A percentile compares a stretch with the other conserved stretches of the same genome.
These are phyloP conservation scores for Monosporascus sp. DNA, from an alignment of 2,329 filamentous ascomycete species.

Conservation along the genomic window DNA sequence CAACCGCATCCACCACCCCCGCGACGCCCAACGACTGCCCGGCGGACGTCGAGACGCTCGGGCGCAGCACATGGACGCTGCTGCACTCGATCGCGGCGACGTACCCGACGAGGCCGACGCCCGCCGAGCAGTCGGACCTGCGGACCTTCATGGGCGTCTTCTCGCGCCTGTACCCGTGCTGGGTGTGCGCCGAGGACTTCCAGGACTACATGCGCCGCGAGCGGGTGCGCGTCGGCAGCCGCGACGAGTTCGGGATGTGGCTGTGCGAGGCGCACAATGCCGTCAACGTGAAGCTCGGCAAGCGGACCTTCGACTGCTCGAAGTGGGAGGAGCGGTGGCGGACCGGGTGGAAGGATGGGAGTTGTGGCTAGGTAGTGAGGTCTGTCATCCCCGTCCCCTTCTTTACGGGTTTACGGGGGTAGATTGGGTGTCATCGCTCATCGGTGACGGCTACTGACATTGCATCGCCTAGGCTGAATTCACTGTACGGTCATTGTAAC, in stretches of 20 bases:
- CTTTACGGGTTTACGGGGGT: no score
- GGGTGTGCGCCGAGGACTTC: slow-evolving; percentile 92
- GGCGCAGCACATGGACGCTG: slow-evolving; percentile 86
- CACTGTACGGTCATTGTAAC: not conserved
- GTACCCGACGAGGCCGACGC: slow-evolving; percentile 69
- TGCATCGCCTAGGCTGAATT: not conserved
- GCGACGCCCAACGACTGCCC: slow-evolving; percentile 65
- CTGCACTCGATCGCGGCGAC: slow-evolving; percentile 86
- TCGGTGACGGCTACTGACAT: not conserved
- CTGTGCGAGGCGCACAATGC: slow-evolving; percentile 84
- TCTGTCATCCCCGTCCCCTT: no score
- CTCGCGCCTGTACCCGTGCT: slow-evolving; percentile 87
- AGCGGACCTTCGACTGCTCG: slow-evolving; percentile 82
- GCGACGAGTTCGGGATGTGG: slow-evolving; percentile 73
- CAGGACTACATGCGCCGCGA: slow-evolving; percentile 72
- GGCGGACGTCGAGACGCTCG: slow-evolving; percentile 81
- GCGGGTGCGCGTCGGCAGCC: slow-evolving; percentile 53
- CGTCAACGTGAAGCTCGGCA: slow-evolving; percentile 85
- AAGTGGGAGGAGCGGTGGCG: slow-evolving; percentile 93
- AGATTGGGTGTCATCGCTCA: no score
- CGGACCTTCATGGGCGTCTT: slow-evolving; percentile 74
- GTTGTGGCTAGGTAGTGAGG: slow-evolving; percentile 39
- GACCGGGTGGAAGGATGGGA: slow-evolving; percentile 74
- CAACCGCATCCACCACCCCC: slow-evolving; percentile 7
- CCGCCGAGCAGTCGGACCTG: slow-evolving; percentile 69